phyloP scores from a whole-genome alignment of 306 rosid species.

The Lathyrus aphaca region DNA sequence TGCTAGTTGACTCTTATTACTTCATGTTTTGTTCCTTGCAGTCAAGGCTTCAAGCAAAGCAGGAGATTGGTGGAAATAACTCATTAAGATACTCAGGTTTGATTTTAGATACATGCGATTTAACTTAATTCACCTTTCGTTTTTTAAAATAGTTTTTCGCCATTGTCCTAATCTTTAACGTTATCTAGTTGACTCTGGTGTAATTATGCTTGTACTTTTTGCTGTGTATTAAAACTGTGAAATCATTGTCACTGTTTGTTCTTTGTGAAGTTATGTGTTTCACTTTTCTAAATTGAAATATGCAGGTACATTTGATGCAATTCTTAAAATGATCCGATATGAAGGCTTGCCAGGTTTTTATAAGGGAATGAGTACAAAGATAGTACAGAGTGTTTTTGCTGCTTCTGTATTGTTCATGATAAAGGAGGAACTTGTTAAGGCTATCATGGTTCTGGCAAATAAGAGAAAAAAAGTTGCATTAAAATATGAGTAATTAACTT shows the following conservation, averaged over 20 bases:
- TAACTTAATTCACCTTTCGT: conserved; percentile 1
- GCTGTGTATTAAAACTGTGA: no score
- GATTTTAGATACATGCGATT: conserved; percentile 24
- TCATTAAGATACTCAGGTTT: conserved; percentile 89
- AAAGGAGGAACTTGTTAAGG: conserved; percentile 82
- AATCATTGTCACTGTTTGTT: neutral
- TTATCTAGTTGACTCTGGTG: neutral
- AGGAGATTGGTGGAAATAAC: conserved; percentile 76
- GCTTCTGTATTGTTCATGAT: conserved; percentile 84
- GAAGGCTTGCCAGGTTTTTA: conserved; percentile 78
- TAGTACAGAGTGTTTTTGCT: conserved; percentile 85
- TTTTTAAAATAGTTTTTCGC: conserved; percentile 17
- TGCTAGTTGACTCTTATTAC: conserved; percentile 14
- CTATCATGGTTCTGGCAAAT: conserved; percentile 47
- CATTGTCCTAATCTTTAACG: neutral
- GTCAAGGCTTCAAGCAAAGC: conserved; percentile 95
- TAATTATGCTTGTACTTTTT: conserved; percentile 1
- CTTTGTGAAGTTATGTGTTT: conserved; percentile 13
- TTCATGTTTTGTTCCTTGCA: conserved; percentile 46
- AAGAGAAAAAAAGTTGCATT: conserved; percentile 45
- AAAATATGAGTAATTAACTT: conserved; percentile 34
- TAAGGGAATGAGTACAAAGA: conserved; percentile 89
- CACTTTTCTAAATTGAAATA: conserved; percentile 6
- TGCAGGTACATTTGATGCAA: conserved; percentile 77
- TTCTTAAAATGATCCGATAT: conserved; percentile 70